phyloP scores from a whole-genome alignment of 306 rosid species.

The Cucumis hystrix region DNA sequence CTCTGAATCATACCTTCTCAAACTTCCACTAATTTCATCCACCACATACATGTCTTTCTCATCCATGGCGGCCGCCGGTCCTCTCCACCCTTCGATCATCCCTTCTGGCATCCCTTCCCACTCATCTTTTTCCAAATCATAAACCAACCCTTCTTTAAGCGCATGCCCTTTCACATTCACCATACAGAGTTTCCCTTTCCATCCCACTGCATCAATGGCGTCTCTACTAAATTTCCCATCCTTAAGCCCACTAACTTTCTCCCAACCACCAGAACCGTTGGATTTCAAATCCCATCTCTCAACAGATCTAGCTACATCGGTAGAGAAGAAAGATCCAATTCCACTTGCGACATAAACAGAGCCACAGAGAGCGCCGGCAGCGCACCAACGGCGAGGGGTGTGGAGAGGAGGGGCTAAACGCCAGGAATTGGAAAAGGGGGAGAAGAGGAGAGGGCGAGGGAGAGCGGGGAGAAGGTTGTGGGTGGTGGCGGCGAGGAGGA shows the following conservation, averaged over 20 bases:
- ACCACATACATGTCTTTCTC: slow-evolving; percentile 58
- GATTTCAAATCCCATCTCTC: slow-evolving; percentile 33
- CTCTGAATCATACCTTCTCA: slow-evolving; percentile 27
- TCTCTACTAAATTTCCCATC: slow-evolving; percentile 65
- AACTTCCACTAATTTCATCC: slow-evolving; percentile 38
- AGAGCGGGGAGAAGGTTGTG: slow-evolving; percentile 47
- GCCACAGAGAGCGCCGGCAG: slow-evolving; percentile 19
- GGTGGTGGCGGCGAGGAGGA: slow-evolving; percentile 69
- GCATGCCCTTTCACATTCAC: slow-evolving; percentile 62
- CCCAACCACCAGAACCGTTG: slow-evolving; percentile 24
- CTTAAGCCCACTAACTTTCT: slow-evolving; percentile 22
- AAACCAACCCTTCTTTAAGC: slow-evolving; percentile 43
- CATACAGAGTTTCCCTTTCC: slow-evolving; percentile 69
- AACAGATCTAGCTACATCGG: slow-evolving; percentile 32
- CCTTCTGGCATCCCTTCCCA: slow-evolving; percentile 79
- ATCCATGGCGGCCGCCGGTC: slow-evolving; percentile 86
- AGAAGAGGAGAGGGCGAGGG: slow-evolving; percentile 46
- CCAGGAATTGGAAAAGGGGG: slow-evolving; percentile 33
- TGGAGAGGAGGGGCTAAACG: slow-evolving; percentile 30
- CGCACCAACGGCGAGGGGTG: slow-evolving; percentile 78
- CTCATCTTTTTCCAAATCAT: slow-evolving; percentile 31
- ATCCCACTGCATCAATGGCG: slow-evolving; percentile 73
- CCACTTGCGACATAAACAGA: slow-evolving; percentile 65
- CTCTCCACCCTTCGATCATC: slow-evolving; percentile 67
- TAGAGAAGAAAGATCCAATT: slow-evolving; percentile 51